These are phyloP conservation scores for Neofusicoccum cordaticola DNA, from an alignment of 2,329 filamentous ascomycete genomes.

Conservation along the genomic window DNA sequence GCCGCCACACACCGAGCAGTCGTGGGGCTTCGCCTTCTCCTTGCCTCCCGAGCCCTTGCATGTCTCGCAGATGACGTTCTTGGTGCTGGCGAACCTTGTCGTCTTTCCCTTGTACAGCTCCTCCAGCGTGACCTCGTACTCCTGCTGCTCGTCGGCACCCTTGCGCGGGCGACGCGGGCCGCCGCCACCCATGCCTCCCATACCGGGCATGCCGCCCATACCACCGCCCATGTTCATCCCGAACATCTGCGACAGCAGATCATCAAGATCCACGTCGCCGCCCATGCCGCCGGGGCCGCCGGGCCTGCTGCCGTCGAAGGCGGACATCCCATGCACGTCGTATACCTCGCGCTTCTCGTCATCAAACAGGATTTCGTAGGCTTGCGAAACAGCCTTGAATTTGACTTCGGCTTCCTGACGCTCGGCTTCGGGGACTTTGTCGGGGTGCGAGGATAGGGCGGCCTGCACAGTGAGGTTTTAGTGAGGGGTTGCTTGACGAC, in stretches of 20 bases:
- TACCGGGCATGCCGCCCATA: slow-evolving; percentile 56
- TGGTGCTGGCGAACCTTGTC: slow-evolving; percentile 92
- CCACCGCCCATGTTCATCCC: slow-evolving; percentile 59
- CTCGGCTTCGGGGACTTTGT: slow-evolving; percentile 87
- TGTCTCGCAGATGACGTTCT: slow-evolving; percentile 81
- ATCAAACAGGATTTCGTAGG: slow-evolving; percentile 96
- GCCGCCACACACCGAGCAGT: slow-evolving; percentile 82
- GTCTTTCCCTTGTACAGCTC: slow-evolving; percentile 99
- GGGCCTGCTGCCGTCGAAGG: slow-evolving; percentile 76
- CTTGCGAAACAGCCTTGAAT: slow-evolving; percentile 90
- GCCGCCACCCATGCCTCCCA: slow-evolving; percentile 51
- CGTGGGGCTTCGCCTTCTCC: slow-evolving; percentile 80
- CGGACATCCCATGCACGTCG: slow-evolving; percentile 92
- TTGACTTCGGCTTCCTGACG: slow-evolving; percentile 81
- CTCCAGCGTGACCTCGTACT: slow-evolving; percentile 87
- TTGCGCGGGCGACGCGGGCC: slow-evolving; percentile 56
- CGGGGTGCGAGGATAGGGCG: slow-evolving; percentile 84
- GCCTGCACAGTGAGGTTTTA: slow-evolving; percentile 53
- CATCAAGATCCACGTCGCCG: slow-evolving; percentile 80
- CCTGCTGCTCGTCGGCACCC: slow-evolving; percentile 81
- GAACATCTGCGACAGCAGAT: slow-evolving; percentile 93
- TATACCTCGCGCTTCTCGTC: slow-evolving; percentile 90
- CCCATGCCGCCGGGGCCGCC: slow-evolving; percentile 58
- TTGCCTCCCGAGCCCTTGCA: slow-evolving; percentile 91
- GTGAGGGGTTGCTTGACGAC: not conserved